These are phyloP conservation scores for Vigna mungo DNA, from an alignment of 306 rosid species.

Conservation along the genomic window DNA sequence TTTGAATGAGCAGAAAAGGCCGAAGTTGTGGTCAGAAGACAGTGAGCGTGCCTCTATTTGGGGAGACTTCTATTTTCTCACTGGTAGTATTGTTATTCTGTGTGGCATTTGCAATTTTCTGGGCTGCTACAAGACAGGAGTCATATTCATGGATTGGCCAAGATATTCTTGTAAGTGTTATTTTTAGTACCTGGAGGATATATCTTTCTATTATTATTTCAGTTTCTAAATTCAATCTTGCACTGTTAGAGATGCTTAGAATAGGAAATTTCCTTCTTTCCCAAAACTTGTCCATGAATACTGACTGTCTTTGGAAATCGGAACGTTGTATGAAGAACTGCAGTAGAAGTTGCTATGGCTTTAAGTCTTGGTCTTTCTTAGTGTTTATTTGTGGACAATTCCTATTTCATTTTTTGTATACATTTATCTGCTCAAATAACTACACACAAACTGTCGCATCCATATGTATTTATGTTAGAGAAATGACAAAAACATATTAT, in stretches of 20 bases:
- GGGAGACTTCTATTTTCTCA: constrained; percentile 75
- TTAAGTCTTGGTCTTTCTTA: constrained; percentile 20
- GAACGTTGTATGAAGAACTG: constrained; percentile 31
- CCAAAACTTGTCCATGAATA: constrained; percentile 9
- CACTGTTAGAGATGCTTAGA: constrained; percentile 1
- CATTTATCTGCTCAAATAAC: not conserved
- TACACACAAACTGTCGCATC: not conserved
- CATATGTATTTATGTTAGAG: not conserved
- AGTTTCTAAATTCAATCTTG: constrained; percentile 39
- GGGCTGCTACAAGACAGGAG: constrained; percentile 76
- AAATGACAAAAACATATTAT: constrained; percentile 15
- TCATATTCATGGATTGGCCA: constrained; percentile 94
- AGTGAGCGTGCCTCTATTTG: constrained; percentile 68
- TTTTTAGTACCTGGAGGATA: constrained; percentile 13
- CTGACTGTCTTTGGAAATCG: constrained; percentile 21
- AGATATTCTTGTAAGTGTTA: constrained; percentile 88
- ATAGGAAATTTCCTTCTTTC: constrained; percentile 29
- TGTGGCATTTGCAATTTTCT: constrained; percentile 74
- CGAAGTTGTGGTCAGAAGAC: constrained; percentile 60
- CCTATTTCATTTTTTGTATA: constrained; percentile 18
- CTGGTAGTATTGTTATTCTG: constrained; percentile 65
- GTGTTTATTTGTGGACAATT: constrained; percentile 8
- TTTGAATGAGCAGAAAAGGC: constrained; percentile 61
- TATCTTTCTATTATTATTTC: constrained; percentile 40
- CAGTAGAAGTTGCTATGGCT: constrained; percentile 29